These are phyloP conservation scores for Taphrina flavorubra DNA, from an alignment of 1,139 yeast species.

Conservation along the genomic window DNA sequence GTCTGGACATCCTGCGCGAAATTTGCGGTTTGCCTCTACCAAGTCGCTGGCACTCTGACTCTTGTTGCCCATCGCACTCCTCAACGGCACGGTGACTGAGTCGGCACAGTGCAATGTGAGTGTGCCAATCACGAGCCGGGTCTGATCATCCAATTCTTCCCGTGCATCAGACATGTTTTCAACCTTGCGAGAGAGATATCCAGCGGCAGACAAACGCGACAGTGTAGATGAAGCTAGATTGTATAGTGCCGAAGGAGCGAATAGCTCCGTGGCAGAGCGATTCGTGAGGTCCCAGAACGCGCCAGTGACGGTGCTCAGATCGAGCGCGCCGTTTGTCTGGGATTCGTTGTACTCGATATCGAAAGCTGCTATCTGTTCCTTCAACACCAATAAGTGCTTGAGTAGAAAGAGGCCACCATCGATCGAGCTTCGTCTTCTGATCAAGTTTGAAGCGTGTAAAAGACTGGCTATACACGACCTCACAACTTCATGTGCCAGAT, in stretches of 20 bases:
- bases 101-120: slow-evolving; percentile 28
- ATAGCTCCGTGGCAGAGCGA: slow-evolving; percentile 25
- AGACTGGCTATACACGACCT: slow-evolving; percentile 73
- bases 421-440: slow-evolving; percentile 55
- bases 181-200: slow-evolving; percentile 24
- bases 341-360: slow-evolving; percentile 77
- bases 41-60: slow-evolving; percentile 17
- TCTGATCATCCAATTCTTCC: slow-evolving; percentile 35
- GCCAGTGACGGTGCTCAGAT: slow-evolving; percentile 68
- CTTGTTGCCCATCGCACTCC: slow-evolving; percentile 38
- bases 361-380: slow-evolving; percentile 73
- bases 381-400: slow-evolving; percentile 71
- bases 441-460: slow-evolving; percentile 59
- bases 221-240: slow-evolving; percentile 29
- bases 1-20: slow-evolving; percentile 36
- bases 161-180: slow-evolving; percentile 40
- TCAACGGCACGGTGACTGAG: slow-evolving; percentile 27
- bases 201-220: slow-evolving; percentile 27
- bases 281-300: slow-evolving; percentile 33
- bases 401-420: slow-evolving; percentile 73
- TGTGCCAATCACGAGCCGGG: slow-evolving; percentile 23
- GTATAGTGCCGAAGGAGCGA: slow-evolving; percentile 28
- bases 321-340: slow-evolving; percentile 66
- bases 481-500: slow-evolving; percentile 83
- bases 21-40: slow-evolving; percentile 31